These are phyloP conservation scores for Saksenaea oblongispora DNA, from an alignment of 371 early-diverging fungal species.

Conservation along the genomic window DNA sequence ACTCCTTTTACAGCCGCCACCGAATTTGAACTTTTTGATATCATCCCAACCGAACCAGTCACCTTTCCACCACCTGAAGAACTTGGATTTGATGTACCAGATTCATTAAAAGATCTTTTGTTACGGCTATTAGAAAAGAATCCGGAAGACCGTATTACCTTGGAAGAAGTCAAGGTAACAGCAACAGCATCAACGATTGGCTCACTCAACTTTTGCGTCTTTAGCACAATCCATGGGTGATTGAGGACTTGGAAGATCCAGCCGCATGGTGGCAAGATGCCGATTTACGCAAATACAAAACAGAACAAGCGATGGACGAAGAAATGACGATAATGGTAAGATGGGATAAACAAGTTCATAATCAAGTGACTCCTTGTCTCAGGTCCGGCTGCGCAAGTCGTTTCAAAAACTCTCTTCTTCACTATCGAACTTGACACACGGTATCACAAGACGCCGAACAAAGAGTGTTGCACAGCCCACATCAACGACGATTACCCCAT, in stretches of 20 bases:
- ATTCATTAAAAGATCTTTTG: conserved; percentile 62
- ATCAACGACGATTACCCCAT: neutral
- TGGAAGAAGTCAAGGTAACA: conserved; percentile 78
- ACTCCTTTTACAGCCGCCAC: conserved; percentile 95
- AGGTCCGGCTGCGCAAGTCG: conserved; percentile 29
- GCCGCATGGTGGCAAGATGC: conserved; percentile 29
- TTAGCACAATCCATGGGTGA: conserved; percentile 80
- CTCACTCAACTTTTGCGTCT: conserved; percentile 72
- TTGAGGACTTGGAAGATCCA: conserved; percentile 65
- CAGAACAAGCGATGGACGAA: conserved; percentile 35
- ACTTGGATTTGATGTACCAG: conserved; percentile 24
- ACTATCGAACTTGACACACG: conserved; percentile 24
- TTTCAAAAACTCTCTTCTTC: conserved; percentile 27
- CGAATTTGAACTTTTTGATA: conserved; percentile 90
- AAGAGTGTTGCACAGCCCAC: conserved; percentile 16
- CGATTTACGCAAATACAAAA: conserved; percentile 26
- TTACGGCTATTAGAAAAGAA: conserved; percentile 77
- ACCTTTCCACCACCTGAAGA: conserved; percentile 21
- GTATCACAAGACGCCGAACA: conserved; percentile 22
- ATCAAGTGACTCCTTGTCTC: neutral
- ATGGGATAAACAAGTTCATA: neutral
- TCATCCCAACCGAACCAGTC: conserved; percentile 71
- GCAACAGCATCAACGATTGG: conserved; percentile 17
- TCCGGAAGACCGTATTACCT: conserved; percentile 71
- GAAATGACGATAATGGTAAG: conserved; percentile 36